Percentiles rank a stretch among this genome's conserved stretches.
Evolutionary conservation across 2,329 filamentous ascomycete genomes (phyloP).

Genomic region (Furcasterigmium sp.): DNA sequence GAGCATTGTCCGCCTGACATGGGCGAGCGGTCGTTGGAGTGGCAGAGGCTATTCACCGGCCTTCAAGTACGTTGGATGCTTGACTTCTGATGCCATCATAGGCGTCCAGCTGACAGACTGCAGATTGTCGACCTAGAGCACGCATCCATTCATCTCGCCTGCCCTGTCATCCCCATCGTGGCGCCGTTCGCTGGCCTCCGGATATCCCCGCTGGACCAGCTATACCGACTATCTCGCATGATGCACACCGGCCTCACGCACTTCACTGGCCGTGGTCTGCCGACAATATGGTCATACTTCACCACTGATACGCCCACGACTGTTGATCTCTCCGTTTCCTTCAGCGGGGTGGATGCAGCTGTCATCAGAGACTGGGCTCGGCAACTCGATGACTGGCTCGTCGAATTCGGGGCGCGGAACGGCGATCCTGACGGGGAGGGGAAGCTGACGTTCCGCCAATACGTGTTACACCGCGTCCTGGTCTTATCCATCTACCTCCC

Average conservation of each 20-base stretch:
- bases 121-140: slow-evolving; percentile 39
- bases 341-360: slow-evolving; percentile 31
- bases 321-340: slow-evolving; percentile 17
- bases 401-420: slow-evolving; percentile 25
- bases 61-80: slow-evolving; percentile 7
- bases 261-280: slow-evolving; percentile 33
- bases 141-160: slow-evolving; percentile 33
- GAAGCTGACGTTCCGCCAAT: slow-evolving; percentile 31
- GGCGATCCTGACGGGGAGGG: slow-evolving; percentile 26
- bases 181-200: slow-evolving; percentile 30
- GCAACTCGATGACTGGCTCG: slow-evolving; percentile 34
- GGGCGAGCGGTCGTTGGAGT: slow-evolving; percentile 30
- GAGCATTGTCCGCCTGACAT: slow-evolving; percentile 33
- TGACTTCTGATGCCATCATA: not conserved
- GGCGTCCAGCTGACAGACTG: slow-evolving; percentile 13
- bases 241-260: slow-evolving; percentile 37
- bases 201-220: slow-evolving; percentile 30
- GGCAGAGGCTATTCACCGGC: slow-evolving; percentile 32
- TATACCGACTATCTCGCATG: slow-evolving; percentile 35
- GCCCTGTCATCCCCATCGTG: slow-evolving; percentile 32
- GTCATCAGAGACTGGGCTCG: slow-evolving; percentile 36
- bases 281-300: slow-evolving; percentile 37
- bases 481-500: slow-evolving; percentile 38
- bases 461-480: slow-evolving; percentile 33
- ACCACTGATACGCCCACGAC: slow-evolving; percentile 13